These are phyloP conservation scores for Oryza meridionalis DNA, from an alignment of 176 grass and related monocot species.

Conservation along the genomic window DNA sequence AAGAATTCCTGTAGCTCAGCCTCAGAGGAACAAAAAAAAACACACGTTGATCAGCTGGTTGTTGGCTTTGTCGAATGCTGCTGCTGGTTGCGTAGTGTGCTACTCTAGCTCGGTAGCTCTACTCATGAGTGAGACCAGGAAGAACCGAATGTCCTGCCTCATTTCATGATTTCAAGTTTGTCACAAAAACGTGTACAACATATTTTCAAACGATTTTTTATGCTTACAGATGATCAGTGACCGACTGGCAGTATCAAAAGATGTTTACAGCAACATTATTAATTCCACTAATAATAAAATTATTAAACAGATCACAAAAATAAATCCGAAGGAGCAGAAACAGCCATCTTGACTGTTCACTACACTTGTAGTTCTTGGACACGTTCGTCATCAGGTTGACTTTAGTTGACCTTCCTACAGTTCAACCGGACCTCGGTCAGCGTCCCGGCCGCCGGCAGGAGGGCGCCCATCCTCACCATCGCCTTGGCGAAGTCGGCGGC, in stretches of 20 bases:
- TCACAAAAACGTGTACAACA: not conserved
- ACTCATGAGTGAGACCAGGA: too few species aligned
- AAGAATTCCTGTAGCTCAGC: not conserved
- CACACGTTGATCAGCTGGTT: not conserved
- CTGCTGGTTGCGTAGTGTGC: too few species aligned
- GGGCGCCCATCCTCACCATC: conserved; percentile 66
- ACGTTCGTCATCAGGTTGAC: not conserved
- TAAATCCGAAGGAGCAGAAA: not conserved
- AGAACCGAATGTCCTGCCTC: too few species aligned
- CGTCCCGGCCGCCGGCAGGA: conserved; percentile 50
- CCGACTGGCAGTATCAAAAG: not conserved
- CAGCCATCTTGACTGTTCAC: conserved; percentile 33
- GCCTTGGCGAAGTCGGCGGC: conserved; percentile 60
- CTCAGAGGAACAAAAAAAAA: not conserved
- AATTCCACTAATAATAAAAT: not conserved
- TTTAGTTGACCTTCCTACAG: conserved; percentile 60
- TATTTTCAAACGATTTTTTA: not conserved
- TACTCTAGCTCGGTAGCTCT: too few species aligned
- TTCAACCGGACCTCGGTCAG: conserved; percentile 60
- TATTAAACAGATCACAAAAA: not conserved
- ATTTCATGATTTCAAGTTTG: not conserved
- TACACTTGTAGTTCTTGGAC: not conserved
- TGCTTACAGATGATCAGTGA: not conserved
- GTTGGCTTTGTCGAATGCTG: too few species aligned
- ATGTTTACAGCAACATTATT: not conserved